Base-by-base conservation (phyloP, 495 filamentous ascomycete species). In the Venustampulla echinocandica region DNA sequence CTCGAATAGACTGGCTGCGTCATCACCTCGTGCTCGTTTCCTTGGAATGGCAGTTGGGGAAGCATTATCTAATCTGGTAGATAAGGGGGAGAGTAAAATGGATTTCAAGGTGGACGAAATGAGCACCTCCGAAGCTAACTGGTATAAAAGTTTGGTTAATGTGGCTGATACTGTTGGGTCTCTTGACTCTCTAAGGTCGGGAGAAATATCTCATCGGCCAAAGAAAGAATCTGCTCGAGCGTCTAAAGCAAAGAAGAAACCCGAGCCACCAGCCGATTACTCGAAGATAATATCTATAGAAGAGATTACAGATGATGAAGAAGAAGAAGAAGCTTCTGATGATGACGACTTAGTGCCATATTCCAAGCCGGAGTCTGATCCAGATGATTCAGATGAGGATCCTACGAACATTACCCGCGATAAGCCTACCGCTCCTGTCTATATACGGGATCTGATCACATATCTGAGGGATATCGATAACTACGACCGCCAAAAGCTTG, bases 1-100 rank as follows among this genome's bases (percentile, higher is more conserved):
- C 21, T 95, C 92, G 0, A 96, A 95, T 55, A 77, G 90, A 32
- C 69, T 99, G n/a, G 76, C 76, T 10, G 73, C 85, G 20, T 77
- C 86, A 17, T 87, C 90, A 37, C 69, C 69, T 11, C 73, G 80
- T 45, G 81, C 85, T 42, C 77, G 92, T 3, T 85, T 90, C 45
- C 70, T 99, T 3, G 93, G 92, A 0, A 95, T 99, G 85, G 69
- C 86, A 4, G 78, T 95, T 35, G 92, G 85, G 1, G 88, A 83
- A 39, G 77, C 80, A 0, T 75, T 97, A 11, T 95, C 89, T 0
- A 69, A 74, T 15, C 71, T 99, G 1, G 77, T 92, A 4, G 88
- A 97, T 56, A 77, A 80, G 49, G 75, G 76, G 19, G 70, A 75
- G 22, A 84, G 81, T 42, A 72, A 69, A 43, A 80, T 97, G 62